Evolutionary conservation across 306 rosid species (phyloP), one percentile per base, ranked within the genome.

Genomic region (Cucurbita maxima): DNA sequence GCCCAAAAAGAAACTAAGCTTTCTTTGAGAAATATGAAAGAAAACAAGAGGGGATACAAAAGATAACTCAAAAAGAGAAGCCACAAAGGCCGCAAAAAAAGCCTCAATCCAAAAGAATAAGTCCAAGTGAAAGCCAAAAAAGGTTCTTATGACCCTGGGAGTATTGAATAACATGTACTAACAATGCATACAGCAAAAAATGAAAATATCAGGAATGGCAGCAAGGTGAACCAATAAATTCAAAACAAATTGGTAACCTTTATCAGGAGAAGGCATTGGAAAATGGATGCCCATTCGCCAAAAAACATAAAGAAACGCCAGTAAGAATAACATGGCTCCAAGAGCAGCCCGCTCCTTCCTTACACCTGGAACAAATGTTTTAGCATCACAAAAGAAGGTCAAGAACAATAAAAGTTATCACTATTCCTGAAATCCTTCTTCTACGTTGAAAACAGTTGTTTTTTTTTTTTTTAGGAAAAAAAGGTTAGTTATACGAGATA

Each of bases 261-360:
- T 91, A 64, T 89, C 91, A 52, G 96, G 96, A 0, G 96, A 88
- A 30, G 99, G 97, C 99, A 89, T 94, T 0, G 97, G 97, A 72
- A 94, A 94, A 86, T 94, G 99, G 83, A 94, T 87, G 15, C 99
- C 99, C 96, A 89, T 91, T 5, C 97, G 87, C 99, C 99, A 91
- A 78, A 94, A 94, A 5, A 82, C 95, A 71, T 91, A 94, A 37
- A 94, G 96, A 82, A 90, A 94, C 8, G 92, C 96, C 45, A 91
- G 69, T 83, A 94, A 76, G 81, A 94, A 94, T 68, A 90, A 66
- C 72, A 78, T 50, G 37, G 97, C 91, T 25, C 90, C 99, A 71
- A 87, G 83, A 20, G 92, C 87, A 79, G 99, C 97, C 73, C 99
- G 86, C 57, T 90, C 91, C 63, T 85, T 90, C 41, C 90, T 84